Conservation (phyloP, 2,329 filamentous ascomycete genomes). For the Colletotrichum sp. region DNA sequence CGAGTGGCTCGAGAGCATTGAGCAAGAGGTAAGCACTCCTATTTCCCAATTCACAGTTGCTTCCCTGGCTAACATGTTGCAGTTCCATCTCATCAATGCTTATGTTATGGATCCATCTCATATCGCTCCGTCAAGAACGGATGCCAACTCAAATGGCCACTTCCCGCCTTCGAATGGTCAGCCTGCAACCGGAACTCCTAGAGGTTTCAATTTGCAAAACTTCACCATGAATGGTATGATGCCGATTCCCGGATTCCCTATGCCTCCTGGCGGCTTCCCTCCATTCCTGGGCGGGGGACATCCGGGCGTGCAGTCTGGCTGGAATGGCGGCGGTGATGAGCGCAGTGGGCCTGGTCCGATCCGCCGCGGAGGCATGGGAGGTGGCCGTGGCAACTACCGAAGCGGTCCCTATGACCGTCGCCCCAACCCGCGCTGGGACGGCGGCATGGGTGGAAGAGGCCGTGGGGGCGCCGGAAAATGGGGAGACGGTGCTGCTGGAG, state of each 20-base stretch:
- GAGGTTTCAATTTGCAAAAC: conserved; percentile 86
- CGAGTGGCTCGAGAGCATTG: conserved; percentile 83
- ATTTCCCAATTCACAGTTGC: not conserved
- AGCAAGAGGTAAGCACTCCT: conserved; percentile 74
- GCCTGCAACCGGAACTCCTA: conserved; percentile 80
- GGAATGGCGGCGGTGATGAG: conserved; percentile 57
- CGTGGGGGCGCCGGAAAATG: conserved; percentile 63
- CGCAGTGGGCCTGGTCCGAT: conserved; percentile 69
- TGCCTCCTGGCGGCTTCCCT: conserved; percentile 50
- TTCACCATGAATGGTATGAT: conserved; percentile 67
- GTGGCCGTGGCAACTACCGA: conserved; percentile 61
- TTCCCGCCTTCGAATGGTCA: conserved; percentile 84
- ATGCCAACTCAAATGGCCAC: conserved; percentile 94
- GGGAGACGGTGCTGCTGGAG: conserved; percentile 76
- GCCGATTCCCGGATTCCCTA: conserved; percentile 64
- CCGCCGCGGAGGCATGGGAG: conserved; percentile 66
- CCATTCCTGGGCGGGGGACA: conserved; percentile 60
- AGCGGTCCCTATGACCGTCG: conserved; percentile 78
- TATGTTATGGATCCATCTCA: conserved; percentile 95
- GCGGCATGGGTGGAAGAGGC: conserved; percentile 53
- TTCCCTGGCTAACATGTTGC: conserved; percentile 36
- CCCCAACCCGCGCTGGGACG: conserved; percentile 59
- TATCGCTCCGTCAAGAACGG: conserved; percentile 90
- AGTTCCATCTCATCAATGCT: conserved; percentile 90
- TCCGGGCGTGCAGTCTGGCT: conserved; percentile 46